Conservation (phyloP, 2,329 filamentous ascomycete genomes). For the Fusarium proliferatum region DNA sequence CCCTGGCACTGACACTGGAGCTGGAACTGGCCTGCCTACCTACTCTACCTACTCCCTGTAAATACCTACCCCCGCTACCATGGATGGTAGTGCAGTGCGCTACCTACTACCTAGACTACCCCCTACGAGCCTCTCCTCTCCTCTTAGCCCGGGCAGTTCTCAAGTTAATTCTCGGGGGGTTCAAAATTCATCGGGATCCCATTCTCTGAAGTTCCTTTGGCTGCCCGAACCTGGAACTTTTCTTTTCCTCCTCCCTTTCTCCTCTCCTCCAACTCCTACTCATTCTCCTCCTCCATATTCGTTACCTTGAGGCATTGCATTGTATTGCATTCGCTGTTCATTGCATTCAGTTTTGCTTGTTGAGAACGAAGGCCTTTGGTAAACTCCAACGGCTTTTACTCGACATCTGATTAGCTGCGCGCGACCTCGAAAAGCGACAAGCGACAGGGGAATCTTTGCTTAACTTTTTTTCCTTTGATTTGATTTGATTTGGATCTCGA, state of each 20-base stretch:
- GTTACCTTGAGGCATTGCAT: constrained; percentile 5
- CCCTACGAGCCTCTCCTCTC: constrained; percentile 20
- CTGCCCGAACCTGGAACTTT: constrained; percentile 30
- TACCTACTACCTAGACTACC: background rate
- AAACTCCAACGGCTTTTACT: constrained; percentile 7
- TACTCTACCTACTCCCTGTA: constrained; percentile 18
- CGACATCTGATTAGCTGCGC: background rate
- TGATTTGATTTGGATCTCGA: constrained; percentile 21
- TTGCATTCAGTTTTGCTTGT: constrained; percentile 5
- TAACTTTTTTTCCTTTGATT: background rate
- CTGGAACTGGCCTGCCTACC: background rate
- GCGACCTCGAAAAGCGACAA: background rate
- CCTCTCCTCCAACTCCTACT: constrained; percentile 2
- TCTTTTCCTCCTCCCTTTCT: constrained; percentile 2
- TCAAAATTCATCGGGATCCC: constrained; percentile 44
- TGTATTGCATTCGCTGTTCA: background rate
- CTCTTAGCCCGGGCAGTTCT: constrained; percentile 29
- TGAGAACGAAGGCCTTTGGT: constrained; percentile 4
- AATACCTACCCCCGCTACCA: constrained; percentile 22
- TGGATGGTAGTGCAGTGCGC: constrained; percentile 10
- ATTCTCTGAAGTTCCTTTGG: constrained; percentile 28
- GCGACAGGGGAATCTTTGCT: constrained; percentile 12
- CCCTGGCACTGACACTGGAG: constrained; percentile 20
- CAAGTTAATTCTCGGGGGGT: constrained; percentile 33
- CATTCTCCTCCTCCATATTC: background rate